Base-by-base conservation (phyloP, 1,139 yeast genomes). In the Pichia sp. region DNA sequence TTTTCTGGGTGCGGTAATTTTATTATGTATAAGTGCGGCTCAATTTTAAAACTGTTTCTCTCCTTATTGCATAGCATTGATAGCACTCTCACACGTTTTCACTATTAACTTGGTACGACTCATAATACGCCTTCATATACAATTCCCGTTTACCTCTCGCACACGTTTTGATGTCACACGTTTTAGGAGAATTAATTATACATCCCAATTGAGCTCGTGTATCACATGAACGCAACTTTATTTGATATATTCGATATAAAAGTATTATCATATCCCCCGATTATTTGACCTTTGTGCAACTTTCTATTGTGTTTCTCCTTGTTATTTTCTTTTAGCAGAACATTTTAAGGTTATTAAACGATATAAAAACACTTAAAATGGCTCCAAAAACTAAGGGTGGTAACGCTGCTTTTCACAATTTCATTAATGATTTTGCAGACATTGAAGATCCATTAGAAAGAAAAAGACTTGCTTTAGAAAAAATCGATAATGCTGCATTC, bases 351-450 rank as follows among this genome's bases (percentile, higher is more conserved):
- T 11, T 23, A 16, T 3, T 36, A 36, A 4, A 27, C 5, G 1
- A 11, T 16, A 7, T 29, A 37, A 16, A 16, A 16, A 16, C 23
- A 16, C 2, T 16, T 16, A 38, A 10, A 34, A 39, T 39, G 42
- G 34, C 42, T 39, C 4, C 42, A 46, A 64, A 67, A 51, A 77
- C 81, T 33, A 67, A 61, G 34, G 95, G 95, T 68, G 95, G 95
- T 69, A 84, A 86, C 65, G 79, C 92, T 54, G 95, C 95, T 47
- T 86, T 85, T 77, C 92, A 85, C 71, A 88, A 86, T 65, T 85
- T 77, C 64, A 64, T 85, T 56, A 85, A 82, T 50, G 90, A 86
- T 64, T 86, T 81, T 55, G 85, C 94, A 40, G 87, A 86, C 63
- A 75, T 86, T 54, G 82, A 79, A 50, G 95, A 86, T 64, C 95